phyloP scores from a whole-genome alignment of 164 flowering plant species.

The Litsea cubeba region DNA sequence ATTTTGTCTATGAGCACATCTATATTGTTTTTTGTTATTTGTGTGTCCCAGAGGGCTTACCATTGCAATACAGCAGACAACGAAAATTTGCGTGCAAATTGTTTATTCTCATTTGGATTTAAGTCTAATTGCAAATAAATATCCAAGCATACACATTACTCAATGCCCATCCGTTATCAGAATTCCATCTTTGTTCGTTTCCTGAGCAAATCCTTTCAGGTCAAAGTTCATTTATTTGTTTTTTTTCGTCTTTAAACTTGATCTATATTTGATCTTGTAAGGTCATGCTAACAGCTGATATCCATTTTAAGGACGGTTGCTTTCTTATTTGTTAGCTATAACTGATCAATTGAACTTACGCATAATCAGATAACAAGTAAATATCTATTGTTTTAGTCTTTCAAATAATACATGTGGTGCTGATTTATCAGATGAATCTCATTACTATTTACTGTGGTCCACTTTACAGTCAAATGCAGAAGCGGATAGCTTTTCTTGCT shows the following conservation, averaged over 20 bases:
- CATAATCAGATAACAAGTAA: no score
- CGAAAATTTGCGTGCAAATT: no score
- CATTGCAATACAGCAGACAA: not conserved
- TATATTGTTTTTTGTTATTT: not conserved
- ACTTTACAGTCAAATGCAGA: conserved; percentile 58
- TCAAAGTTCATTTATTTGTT: no score
- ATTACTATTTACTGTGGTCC: not conserved
- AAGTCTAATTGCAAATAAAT: not conserved
- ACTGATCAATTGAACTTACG: no score
- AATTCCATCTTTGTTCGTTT: no score
- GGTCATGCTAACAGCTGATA: no score
- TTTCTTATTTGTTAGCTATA: no score
- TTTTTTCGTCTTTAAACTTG: no score
- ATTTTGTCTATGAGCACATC: no score
- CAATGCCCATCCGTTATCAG: not conserved
- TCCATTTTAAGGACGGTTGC: no score
- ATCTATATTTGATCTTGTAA: no score
- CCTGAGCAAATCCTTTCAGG: no score
- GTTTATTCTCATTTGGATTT: not conserved
- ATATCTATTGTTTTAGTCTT: not conserved
- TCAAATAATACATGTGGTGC: not conserved
- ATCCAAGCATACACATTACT: not conserved
- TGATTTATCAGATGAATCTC: not conserved
- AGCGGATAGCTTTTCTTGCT: conserved; percentile 76
- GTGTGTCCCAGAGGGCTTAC: not conserved